These are phyloP conservation scores for Madurella mycetomatis DNA, from an alignment of 2,329 filamentous ascomycete genomes.

Conservation along the genomic window DNA sequence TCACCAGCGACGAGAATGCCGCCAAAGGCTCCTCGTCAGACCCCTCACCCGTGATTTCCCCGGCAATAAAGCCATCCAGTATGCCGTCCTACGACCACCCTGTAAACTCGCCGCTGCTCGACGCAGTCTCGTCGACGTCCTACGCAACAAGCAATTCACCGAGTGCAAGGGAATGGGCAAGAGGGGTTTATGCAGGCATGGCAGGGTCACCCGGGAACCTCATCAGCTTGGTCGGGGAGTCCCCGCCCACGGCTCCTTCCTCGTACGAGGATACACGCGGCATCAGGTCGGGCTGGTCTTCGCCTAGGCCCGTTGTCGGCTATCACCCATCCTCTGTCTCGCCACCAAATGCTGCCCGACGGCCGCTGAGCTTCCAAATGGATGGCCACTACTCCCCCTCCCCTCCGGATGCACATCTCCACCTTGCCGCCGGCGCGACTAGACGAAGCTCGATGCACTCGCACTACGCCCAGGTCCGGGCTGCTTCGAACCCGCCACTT, in stretches of 20 bases:
- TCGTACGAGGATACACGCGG: constrained; percentile 47
- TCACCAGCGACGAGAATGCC: constrained; percentile 29
- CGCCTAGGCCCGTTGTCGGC: constrained; percentile 41
- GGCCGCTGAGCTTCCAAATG: constrained; percentile 54
- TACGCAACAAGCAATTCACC: constrained; percentile 45
- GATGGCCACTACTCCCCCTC: constrained; percentile 41
- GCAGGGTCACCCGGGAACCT: constrained; percentile 51
- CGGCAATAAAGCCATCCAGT: constrained; percentile 41
- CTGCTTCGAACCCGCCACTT: constrained; percentile 55
- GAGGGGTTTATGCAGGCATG: constrained; percentile 36
- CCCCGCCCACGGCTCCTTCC: constrained; percentile 49
- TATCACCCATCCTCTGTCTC: constrained; percentile 42
- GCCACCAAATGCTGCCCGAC: constrained; percentile 33
- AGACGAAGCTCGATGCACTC: constrained; percentile 50
- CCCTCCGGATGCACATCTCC: constrained; percentile 38
- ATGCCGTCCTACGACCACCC: constrained; percentile 40
- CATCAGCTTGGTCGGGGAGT: constrained; percentile 48
- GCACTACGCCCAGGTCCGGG: constrained; percentile 44
- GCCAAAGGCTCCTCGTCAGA: constrained; percentile 36
- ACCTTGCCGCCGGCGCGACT: constrained; percentile 33
- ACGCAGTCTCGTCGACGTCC: constrained; percentile 46
- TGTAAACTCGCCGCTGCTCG: constrained; percentile 43
- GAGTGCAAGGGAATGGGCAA: constrained; percentile 46
- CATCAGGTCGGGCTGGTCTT: constrained; percentile 44
- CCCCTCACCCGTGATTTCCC: constrained; percentile 43